phyloP scores from a whole-genome alignment of 169 alveolate species.

The Theileria orientalis region DNA sequence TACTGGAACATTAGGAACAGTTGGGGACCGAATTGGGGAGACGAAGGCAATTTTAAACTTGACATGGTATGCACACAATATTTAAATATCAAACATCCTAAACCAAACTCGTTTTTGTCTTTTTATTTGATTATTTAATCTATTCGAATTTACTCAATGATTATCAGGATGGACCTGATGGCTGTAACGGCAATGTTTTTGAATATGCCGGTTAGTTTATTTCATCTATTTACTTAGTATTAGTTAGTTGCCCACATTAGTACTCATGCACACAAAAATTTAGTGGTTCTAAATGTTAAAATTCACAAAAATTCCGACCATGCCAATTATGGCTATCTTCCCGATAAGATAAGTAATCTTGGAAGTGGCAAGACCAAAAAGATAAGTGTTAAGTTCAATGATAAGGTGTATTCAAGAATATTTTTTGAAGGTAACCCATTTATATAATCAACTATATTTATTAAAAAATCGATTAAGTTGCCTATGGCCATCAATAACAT shows the following conservation, averaged over 20 bases:
- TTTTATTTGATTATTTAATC: too few species aligned
- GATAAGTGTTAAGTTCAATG: constrained; percentile 5
- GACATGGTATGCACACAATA: constrained; percentile 22
- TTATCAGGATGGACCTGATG: constrained; percentile 13
- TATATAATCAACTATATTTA: neutral
- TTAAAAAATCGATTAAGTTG: too few species aligned
- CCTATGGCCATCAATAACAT: too few species aligned
- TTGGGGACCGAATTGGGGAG: constrained; percentile 83
- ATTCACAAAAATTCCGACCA: neutral
- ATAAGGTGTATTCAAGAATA: constrained; percentile 12
- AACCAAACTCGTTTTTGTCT: too few species aligned
- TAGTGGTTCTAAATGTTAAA: constrained; percentile 14
- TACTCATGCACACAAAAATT: neutral
- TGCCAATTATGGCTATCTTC: neutral
- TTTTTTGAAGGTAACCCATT: constrained; percentile 1
- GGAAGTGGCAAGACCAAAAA: neutral
- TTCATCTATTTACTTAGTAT: too few species aligned
- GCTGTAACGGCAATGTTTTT: constrained; percentile 11
- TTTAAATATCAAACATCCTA: neutral
- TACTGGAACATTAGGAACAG: constrained; percentile 82
- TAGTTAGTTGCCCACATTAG: too few species aligned
- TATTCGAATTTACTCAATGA: neutral
- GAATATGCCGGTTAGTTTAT: constrained; percentile 23
- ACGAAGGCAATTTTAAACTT: constrained; percentile 72
- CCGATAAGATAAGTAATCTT: neutral